Percentiles rank a stretch among this genome's conserved stretches.
These are phyloP conservation scores for Diaporthe aspalathi DNA, from an alignment of 2,329 filamentous ascomycete genomes.

Conservation along the genomic window DNA sequence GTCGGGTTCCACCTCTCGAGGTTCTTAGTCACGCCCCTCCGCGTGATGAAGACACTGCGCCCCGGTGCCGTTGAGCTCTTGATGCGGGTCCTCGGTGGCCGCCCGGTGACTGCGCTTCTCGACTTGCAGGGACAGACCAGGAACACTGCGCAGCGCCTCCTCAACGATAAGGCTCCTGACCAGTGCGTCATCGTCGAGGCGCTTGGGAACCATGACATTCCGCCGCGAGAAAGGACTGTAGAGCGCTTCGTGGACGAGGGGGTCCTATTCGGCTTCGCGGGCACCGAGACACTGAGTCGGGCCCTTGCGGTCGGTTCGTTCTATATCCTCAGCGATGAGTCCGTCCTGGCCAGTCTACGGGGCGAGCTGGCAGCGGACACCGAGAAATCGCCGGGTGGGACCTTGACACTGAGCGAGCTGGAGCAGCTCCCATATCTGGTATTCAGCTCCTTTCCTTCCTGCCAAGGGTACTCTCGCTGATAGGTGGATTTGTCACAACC, in stretches of 20 bases:
- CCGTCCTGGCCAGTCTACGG: neutral
- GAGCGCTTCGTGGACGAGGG: neutral
- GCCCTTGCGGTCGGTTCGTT: neutral
- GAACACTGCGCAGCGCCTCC: neutral
- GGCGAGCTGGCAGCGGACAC: neutral
- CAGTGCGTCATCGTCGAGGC: neutral
- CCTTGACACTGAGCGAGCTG: neutral
- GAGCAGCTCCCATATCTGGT: neutral
- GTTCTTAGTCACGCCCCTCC: neutral
- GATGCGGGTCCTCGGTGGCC: neutral
- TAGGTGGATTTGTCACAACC: neutral
- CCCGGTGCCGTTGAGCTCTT: neutral
- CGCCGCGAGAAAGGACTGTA: neutral
- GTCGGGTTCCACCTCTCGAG: neutral
- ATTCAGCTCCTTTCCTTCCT: neutral
- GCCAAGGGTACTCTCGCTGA: neutral
- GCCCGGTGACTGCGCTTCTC: neutral
- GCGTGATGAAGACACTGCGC: neutral
- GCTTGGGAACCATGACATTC: neutral
- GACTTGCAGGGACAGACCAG: neutral
- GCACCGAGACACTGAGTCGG: neutral
- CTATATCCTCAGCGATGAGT: neutral
- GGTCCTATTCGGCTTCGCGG: neutral
- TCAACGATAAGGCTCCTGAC: neutral
- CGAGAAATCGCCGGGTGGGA: neutral